Evolutionary conservation across 306 rosid species (phyloP), one percentile per base, ranked within the genome.

Genomic region (Vachellia collinsii): DNA sequence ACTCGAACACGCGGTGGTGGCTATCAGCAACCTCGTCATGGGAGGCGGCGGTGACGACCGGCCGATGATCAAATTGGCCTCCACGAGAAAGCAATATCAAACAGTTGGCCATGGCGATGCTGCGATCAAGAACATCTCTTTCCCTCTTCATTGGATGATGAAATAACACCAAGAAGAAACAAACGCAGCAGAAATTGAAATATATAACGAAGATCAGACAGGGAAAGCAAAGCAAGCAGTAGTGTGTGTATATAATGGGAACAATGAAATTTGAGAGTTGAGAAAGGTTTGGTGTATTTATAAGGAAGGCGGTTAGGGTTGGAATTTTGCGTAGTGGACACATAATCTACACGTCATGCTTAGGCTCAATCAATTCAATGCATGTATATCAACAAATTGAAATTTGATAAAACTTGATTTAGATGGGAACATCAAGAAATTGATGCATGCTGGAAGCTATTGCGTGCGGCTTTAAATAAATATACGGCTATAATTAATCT

Each of bases 1-100:
- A 95, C 97, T 95, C 99, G 48, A 93, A 95, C 1, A 95, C 97
- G 1, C 94, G 92, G 17, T 11, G 22, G 20, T 6, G 6, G 14
- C 19, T 37, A 54, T 36, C 8, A 54, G 7, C 25, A 51, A 51
- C 58, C 3, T n/a, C 11, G 61, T 8, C 61, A 6, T 53, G 73
- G 36, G 56, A 65, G 4, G 85, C 75, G 7, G 88, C 5, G 5
- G 59, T 3, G 25, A 54, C 3, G 34, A 56, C 10, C 11, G 34
- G 12, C 29, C 11, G 29, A 9, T 56, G 29, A 9, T 56, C 13
- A 11, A 59, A 48, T 70, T 70, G 70, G 42, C 65, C 70, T 48
- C 89, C 89, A 7, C 83, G 86, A 75, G 99, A 91, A 47, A 95
- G 96, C 10, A 93, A 29, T 94, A 91, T 93, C 93, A 95, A 85